Base-by-base conservation (phyloP, 129 eudicot species). In the Lonicera japonica region DNA sequence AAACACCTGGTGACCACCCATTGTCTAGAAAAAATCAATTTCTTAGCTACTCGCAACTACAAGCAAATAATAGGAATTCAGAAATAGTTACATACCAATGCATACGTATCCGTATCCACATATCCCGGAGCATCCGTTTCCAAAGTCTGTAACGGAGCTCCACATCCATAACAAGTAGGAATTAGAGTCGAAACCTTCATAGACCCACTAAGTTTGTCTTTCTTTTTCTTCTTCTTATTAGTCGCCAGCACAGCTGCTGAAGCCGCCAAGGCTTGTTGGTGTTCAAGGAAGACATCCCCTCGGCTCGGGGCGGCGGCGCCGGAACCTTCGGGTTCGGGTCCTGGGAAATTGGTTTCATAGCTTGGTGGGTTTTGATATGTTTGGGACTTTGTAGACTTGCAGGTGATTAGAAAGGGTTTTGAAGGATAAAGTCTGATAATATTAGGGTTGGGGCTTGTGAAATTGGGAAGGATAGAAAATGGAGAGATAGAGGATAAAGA, bases 261-360 rank as follows among this genome's bases (percentile, higher is more conserved):
- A 61, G 82, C 86, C 22, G 73, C 89, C 61, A 80, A 53, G 15
- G 82, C 65, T 16, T 75, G 74, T 18, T 87, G 95, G 50, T 73
- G 74, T 59, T 87, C 80, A 6, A 91, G 82, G 50, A 83, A 91
- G 48, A 83, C 62, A 39, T 91, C 90, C 1, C 97, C 95, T 24
- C 95, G 77, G 70, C 94, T 84, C 47, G 95, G 97, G 56, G 94
- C 86, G 55, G 98, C 84, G 9, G 95, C 70, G 21, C 97, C 97
- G 38, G 77, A 51, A 20, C 94, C 95, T 56, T 83, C 85, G 12
- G 87, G 64, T 54, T 51, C 17, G 34, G 77, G 47, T 18, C 58
- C 63, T 18, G 80, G 50, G 60, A 68, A 56, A 19, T 66, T 70
- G 61, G 72, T 13, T 18, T 64, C 57, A 60, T 14, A 41, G 16